Evolutionary conservation across 495 filamentous ascomycete genomes (phyloP).

Genomic region (Penicillium crystallinum): DNA sequence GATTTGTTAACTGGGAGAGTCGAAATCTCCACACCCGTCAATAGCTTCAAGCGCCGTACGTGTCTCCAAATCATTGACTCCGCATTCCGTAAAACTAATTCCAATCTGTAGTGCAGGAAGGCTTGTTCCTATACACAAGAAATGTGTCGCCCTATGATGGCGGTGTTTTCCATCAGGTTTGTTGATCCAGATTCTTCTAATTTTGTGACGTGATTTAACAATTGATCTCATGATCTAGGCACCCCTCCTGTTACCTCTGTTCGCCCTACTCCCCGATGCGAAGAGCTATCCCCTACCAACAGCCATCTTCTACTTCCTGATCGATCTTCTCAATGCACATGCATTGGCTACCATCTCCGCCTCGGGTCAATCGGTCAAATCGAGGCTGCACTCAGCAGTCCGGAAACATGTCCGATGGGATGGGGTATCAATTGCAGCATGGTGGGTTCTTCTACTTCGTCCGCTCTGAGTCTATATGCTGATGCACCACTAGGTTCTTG

Average conservation of each 20-base stretch:
- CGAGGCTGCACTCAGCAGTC: constrained; percentile 68
- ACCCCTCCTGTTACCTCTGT: constrained; percentile 83
- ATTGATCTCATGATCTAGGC: constrained; percentile 46
- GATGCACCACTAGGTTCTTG: constrained; percentile 56
- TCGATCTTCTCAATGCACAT: constrained; percentile 79
- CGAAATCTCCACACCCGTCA: constrained; percentile 94
- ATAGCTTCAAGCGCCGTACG: constrained; percentile 94
- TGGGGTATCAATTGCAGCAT: constrained; percentile 69
- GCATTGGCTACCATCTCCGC: constrained; percentile 80
- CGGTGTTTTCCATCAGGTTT: constrained; percentile 90
- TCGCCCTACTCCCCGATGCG: constrained; percentile 74
- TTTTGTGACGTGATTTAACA: constrained; percentile 5
- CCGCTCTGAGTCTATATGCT: constrained; percentile 1
- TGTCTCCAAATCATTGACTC: constrained; percentile 3
- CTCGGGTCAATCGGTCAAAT: constrained; percentile 68
- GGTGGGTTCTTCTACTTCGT: constrained; percentile 39
- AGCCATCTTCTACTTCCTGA: constrained; percentile 70
- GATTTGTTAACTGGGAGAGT: constrained; percentile 84
- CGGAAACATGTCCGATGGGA: constrained; percentile 75
- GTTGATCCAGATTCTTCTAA: constrained; percentile 5
- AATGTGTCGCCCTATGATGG: constrained; percentile 98
- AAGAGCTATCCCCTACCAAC: constrained; percentile 62
- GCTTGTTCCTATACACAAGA: constrained; percentile 89
- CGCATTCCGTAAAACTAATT: constrained; percentile 3
- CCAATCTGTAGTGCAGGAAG: constrained; percentile 74